Evolutionary conservation across 345 rosid genomes (phyloP), one percentile per base, ranked within the genome.

Genomic region (Sonneratia alba): DNA sequence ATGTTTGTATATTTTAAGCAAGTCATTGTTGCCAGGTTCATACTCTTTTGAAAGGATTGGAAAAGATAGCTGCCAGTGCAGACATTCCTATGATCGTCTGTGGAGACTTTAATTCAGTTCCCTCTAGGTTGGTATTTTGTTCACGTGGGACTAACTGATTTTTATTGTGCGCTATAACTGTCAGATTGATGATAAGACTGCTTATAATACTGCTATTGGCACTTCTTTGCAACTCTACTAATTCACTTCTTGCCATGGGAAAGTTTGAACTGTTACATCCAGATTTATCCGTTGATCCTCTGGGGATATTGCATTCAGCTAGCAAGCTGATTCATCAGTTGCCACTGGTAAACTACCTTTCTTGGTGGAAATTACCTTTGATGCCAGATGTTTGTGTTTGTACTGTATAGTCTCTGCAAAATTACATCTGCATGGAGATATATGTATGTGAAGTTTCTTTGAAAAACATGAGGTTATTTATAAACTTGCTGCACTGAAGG

Each of bases 211-310:
- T 72, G 34, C 12, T 15, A 36, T 3, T 43, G n/a, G 51, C n/a
- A 48, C 69, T 81, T 65, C 77, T 42, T 78, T 76, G 81, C 83
- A 95, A 97, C 83, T 91, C 99, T 75, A 91, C 98, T 62, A 98
- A 95, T 81, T 75, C 96, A 22, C 98, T 95, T 87, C 98, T 95
- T 78, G 98, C 93, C 7, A 79, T 87, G 87, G 98, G 99, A 42
- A 95, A 92, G 87, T 85, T 95, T 38, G 97, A 95, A 78, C 84
- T 90, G 3, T 5, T 77, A 75, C 97, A 95, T 83, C 91, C 92
- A 36, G 99, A 95, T 72, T 72, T 95, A 72, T 74, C 71, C 49
- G 81, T 92, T 69, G 99, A 95, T 72, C 99, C 99, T 76, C 90
- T 92, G 78, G 83, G 85, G 24, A 89, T 27, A 27, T 27, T 27